Percentiles rank a stretch among this genome's conserved stretches.
Evolutionary conservation across 2,329 filamentous ascomycete species (phyloP).

Genomic region (Cladosporium sp.): DNA sequence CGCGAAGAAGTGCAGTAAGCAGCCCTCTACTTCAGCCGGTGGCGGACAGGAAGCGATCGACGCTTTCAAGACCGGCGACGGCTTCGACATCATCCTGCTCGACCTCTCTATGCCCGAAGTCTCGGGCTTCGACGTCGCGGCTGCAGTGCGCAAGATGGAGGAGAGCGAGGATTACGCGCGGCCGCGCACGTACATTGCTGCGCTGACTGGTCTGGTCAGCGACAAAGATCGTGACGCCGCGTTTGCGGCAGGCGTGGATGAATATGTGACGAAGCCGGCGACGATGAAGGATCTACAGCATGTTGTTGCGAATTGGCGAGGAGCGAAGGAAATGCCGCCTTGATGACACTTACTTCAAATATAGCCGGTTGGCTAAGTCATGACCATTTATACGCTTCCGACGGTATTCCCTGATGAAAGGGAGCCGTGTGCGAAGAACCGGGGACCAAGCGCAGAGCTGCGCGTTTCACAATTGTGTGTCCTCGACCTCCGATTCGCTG

Average conservation of each 20-base stretch:
- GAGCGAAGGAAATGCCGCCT: neutral
- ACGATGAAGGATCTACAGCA: conserved; percentile 2
- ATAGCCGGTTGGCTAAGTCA: too few species aligned
- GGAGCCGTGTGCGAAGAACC: too few species aligned
- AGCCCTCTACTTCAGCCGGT: conserved; percentile 31
- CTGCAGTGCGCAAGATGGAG: conserved; percentile 18
- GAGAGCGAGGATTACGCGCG: neutral
- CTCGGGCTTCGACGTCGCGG: conserved; percentile 20
- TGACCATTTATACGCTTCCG: too few species aligned
- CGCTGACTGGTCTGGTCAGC: conserved; percentile 19
- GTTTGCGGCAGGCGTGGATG: conserved; percentile 26
- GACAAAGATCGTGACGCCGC: conserved; percentile 22
- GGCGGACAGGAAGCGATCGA: conserved; percentile 44
- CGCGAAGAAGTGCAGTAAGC: conserved; percentile 25
- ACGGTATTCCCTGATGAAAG: too few species aligned
- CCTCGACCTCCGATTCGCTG: too few species aligned
- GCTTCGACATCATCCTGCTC: conserved; percentile 42
- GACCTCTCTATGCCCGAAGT: conserved; percentile 27
- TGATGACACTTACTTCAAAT: neutral
- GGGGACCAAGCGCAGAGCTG: too few species aligned
- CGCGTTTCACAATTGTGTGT: too few species aligned
- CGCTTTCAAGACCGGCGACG: conserved; percentile 26
- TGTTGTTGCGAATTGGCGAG: conserved; percentile 2
- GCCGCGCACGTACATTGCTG: conserved; percentile 16
- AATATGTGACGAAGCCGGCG: conserved; percentile 29